These are phyloP conservation scores for Nakazawaea siamensis DNA, from an alignment of 805 yeast genomes.

Conservation along the genomic window DNA sequence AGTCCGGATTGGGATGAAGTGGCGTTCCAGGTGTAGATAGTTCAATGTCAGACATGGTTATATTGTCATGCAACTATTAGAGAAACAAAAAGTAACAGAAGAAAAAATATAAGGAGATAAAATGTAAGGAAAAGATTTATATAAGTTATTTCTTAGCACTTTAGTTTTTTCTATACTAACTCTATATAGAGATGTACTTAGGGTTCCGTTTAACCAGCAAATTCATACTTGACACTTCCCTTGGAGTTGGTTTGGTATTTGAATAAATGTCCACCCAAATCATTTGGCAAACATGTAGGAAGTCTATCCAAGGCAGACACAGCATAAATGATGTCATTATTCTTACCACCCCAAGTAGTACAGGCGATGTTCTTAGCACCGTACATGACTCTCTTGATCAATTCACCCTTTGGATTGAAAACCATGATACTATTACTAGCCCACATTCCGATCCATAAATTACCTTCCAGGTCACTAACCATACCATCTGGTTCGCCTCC, in stretches of 20 bases:
- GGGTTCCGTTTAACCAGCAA: no score
- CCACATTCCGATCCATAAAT: slow-evolving; percentile 15
- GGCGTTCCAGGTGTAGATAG: slow-evolving; percentile 17
- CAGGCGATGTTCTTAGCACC: slow-evolving; percentile 20
- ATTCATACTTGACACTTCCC: slow-evolving; percentile 21
- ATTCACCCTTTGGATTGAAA: slow-evolving; percentile 19
- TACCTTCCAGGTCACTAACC: slow-evolving; percentile 14
- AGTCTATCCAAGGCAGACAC: slow-evolving; percentile 17
- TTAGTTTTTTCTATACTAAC: no score
- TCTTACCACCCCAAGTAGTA: slow-evolving; percentile 27
- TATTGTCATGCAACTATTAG: no score
- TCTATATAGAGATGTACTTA: no score
- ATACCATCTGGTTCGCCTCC: slow-evolving; percentile 15
- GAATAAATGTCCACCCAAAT: slow-evolving; percentile 24
- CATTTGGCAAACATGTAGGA: slow-evolving; percentile 11
- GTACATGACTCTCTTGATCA: slow-evolving; percentile 15
- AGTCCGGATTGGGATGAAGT: slow-evolving; percentile 20
- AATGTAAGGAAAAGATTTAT: no score
- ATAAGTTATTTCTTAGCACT: no score
- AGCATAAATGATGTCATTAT: slow-evolving; percentile 19
- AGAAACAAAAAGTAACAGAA: no score
- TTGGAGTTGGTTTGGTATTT: slow-evolving; percentile 16
- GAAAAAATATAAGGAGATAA: no score
- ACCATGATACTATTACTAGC: slow-evolving; percentile 17
- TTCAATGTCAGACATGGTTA: slow-evolving; percentile 33